Conservation (phyloP, 116 monocot species). For the Posidonia oceanica region DNA sequence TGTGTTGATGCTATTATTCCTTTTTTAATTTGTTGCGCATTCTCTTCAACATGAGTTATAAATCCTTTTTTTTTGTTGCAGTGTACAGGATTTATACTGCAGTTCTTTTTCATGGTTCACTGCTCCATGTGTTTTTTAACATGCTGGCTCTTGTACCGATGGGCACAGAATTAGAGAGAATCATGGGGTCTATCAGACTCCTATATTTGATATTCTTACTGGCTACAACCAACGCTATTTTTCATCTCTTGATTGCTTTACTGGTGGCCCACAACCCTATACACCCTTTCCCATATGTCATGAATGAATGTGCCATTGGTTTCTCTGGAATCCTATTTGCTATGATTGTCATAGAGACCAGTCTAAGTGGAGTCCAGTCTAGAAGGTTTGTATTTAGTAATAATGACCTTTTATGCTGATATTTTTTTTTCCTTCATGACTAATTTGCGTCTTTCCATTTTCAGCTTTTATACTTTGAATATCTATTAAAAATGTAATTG, state of each 20-base stretch:
- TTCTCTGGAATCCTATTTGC: constrained; percentile 75
- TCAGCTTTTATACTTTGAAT: no score
- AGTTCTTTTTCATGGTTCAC: constrained; percentile 77
- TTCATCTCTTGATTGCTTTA: constrained; percentile 72
- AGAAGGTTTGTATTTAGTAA: constrained; percentile 34
- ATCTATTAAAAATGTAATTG: no score
- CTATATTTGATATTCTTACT: constrained; percentile 75
- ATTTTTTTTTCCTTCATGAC: background rate
- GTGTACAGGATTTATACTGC: constrained; percentile 92
- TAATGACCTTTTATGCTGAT: no score
- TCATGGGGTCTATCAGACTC: constrained; percentile 89
- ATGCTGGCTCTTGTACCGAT: constrained; percentile 89
- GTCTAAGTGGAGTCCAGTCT: constrained; percentile 51
- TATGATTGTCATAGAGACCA: constrained; percentile 74
- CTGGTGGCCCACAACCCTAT: constrained; percentile 60
- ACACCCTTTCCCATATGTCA: constrained; percentile 27
- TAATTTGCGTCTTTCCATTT: background rate
- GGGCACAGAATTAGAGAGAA: constrained; percentile 85
- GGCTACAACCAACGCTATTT: constrained; percentile 73
- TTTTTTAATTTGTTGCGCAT: background rate
- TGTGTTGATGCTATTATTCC: background rate
- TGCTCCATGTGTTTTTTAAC: constrained; percentile 88
- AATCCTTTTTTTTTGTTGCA: constrained; percentile 16
- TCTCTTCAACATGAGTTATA: background rate
- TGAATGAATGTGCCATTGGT: constrained; percentile 63